A percentile compares a stretch with the other conserved stretches of the same genome.
These are phyloP conservation scores for Ilex asprella DNA, from an alignment of 257 asterid species.

Conservation along the genomic window DNA sequence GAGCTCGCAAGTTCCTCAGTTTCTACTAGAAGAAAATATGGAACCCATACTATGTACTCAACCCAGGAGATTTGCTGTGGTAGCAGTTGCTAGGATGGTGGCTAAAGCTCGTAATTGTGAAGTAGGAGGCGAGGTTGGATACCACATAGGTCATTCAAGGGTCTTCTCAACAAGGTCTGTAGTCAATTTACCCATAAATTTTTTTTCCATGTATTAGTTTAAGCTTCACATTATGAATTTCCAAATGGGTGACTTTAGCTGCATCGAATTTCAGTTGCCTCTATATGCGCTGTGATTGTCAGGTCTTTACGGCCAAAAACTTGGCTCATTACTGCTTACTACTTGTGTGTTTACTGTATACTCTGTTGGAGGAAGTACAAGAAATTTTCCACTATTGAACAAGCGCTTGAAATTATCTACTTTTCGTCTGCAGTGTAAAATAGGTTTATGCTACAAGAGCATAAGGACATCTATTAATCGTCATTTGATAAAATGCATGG, in stretches of 20 bases:
- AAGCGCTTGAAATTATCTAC: no score
- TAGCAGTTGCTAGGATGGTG: conserved; percentile 92
- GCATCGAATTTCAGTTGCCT: no score
- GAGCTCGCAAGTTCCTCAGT: conserved; percentile 97
- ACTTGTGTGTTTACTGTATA: no score
- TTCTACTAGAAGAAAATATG: conserved; percentile 66
- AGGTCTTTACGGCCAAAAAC: no score
- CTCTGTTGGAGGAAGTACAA: no score
- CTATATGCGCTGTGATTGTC: no score
- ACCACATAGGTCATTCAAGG: conserved; percentile 91
- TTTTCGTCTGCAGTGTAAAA: no score
- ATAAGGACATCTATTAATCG: no score
- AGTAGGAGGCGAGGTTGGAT: conserved; percentile 93
- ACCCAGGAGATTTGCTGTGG: conserved; percentile 98
- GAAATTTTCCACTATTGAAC: no score
- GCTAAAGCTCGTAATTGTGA: conserved; percentile 80
- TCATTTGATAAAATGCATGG: no score
- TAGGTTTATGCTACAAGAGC: no score
- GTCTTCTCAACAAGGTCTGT: conserved; percentile 65
- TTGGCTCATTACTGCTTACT: no score
- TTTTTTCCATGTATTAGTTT: background rate
- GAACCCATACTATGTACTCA: conserved; percentile 92
- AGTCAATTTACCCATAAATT: background rate
- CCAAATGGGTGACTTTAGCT: background rate
- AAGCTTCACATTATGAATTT: background rate